A percentile compares a stretch with the other conserved stretches of the same genome.
Evolutionary conservation across 768 basidiomycete genomes (phyloP).

Genomic region (Mycena metata): DNA sequence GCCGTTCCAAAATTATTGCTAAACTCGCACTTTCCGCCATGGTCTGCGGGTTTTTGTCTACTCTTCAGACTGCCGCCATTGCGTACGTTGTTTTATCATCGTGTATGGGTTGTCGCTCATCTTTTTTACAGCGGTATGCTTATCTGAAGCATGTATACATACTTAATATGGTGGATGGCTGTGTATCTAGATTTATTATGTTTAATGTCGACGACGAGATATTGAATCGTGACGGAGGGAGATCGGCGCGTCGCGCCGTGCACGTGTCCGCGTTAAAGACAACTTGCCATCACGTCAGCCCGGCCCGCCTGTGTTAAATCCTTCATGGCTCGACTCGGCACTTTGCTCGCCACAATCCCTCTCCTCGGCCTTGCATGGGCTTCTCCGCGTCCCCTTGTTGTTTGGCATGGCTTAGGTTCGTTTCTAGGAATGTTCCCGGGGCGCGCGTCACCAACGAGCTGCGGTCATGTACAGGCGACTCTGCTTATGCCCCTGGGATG

Average conservation of each 20-base stretch:
- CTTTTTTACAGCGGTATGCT: slow-evolving; percentile 58
- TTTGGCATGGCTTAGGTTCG: slow-evolving; percentile 79
- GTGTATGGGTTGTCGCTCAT: slow-evolving; percentile 44
- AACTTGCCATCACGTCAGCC: no score
- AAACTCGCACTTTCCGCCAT: slow-evolving; percentile 76
- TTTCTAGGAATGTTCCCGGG: not conserved
- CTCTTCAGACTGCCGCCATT: slow-evolving; percentile 71
- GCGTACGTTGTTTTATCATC: slow-evolving; percentile 56
- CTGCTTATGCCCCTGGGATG: slow-evolving; percentile 81
- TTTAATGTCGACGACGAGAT: slow-evolving; percentile 19
- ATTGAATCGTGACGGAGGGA: no score
- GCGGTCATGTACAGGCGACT: slow-evolving; percentile 69
- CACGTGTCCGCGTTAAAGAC: no score
- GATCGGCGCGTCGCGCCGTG: no score
- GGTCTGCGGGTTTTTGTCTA: slow-evolving; percentile 78
- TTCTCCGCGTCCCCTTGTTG: slow-evolving; percentile 67
- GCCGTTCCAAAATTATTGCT: slow-evolving; percentile 79
- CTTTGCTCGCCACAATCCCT: not conserved
- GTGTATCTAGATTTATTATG: slow-evolving; percentile 13
- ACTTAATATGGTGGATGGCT: slow-evolving; percentile 40
- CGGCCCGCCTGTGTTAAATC: not conserved
- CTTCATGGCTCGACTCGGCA: slow-evolving; percentile 1
- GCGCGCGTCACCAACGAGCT: slow-evolving; percentile 5
- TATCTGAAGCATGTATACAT: slow-evolving; percentile 50
- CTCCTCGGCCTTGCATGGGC: slow-evolving; percentile 11